Conservation (phyloP, 352 stramenopile species). For the Globisporangium solare region DNA sequence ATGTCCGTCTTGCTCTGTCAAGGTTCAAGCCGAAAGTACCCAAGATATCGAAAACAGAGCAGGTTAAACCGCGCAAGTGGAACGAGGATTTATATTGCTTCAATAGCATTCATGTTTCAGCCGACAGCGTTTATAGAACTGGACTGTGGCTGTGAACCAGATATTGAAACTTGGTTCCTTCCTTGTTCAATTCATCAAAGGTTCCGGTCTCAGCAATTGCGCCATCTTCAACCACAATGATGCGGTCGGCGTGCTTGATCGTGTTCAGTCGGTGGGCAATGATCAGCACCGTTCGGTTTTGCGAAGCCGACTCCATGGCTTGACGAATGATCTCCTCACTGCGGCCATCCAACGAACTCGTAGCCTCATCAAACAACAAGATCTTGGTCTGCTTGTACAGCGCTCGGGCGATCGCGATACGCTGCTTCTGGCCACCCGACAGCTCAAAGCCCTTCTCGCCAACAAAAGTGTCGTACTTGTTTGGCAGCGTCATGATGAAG, state of each 20-base stretch:
- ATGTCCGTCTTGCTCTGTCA: slow-evolving; percentile 61
- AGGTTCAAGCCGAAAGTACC: slow-evolving; percentile 64
- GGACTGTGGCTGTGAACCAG: slow-evolving; percentile 59
- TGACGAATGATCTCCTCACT: slow-evolving; percentile 80
- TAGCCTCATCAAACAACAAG: slow-evolving; percentile 82
- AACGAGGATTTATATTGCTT: not conserved
- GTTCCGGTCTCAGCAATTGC: slow-evolving; percentile 72
- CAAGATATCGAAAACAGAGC: slow-evolving; percentile 31
- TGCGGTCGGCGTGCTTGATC: slow-evolving; percentile 79
- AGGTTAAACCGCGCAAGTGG: slow-evolving; percentile 6
- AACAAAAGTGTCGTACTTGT: slow-evolving; percentile 96
- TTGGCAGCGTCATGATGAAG: slow-evolving; percentile 78
- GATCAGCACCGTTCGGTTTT: slow-evolving; percentile 78
- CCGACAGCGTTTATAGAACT: slow-evolving; percentile 37
- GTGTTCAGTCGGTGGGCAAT: slow-evolving; percentile 85
- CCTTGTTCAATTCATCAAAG: slow-evolving; percentile 67
- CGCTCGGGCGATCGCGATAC: slow-evolving; percentile 80
- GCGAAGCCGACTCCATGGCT: slow-evolving; percentile 49
- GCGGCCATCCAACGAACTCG: slow-evolving; percentile 74
- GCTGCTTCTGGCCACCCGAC: slow-evolving; percentile 96
- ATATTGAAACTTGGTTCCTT: slow-evolving; percentile 77
- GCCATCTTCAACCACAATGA: slow-evolving; percentile 81
- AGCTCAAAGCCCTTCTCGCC: slow-evolving; percentile 96
- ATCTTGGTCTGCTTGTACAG: slow-evolving; percentile 82
- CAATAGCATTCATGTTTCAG: slow-evolving; percentile 1